Conservation (phyloP, 83 land plant species). For the Picea mariana region DNA sequence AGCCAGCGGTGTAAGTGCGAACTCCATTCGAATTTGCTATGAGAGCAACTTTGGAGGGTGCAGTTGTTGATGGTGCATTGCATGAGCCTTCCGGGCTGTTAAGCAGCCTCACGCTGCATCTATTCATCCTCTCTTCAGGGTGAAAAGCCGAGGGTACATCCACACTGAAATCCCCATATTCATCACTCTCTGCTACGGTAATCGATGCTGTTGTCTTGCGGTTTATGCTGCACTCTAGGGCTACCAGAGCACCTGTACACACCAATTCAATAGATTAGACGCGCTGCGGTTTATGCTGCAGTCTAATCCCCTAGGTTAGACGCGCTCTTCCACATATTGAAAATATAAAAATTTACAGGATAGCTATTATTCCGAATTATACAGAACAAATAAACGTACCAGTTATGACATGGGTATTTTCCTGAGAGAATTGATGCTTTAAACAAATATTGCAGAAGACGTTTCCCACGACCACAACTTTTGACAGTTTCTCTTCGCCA, state of each 20-base stretch:
- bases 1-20: not conserved
- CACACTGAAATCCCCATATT: too few species aligned
- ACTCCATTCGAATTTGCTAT: not conserved
- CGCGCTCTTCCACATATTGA: too few species aligned
- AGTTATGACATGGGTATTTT: not conserved
- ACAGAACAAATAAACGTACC: not conserved
- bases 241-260: not conserved
- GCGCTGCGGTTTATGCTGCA: too few species aligned
- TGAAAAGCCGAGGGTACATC: not conserved
- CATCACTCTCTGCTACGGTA: too few species aligned
- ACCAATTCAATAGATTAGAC: not conserved
- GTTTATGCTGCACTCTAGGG: too few species aligned
- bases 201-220: too few species aligned
- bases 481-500: not conserved
- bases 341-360: too few species aligned
- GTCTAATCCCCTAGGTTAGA: too few species aligned
- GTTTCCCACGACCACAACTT: constrained; percentile 1
- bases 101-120: not conserved
- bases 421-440: not conserved
- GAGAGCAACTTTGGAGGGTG: not conserved
- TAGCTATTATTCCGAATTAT: too few species aligned
- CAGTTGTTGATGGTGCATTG: not conserved
- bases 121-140: not conserved
- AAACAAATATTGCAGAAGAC: not conserved
- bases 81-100: not conserved